These are phyloP conservation scores for Arctostaphylos glauca DNA, from an alignment of 148 eudicot species.

Conservation along the genomic window DNA sequence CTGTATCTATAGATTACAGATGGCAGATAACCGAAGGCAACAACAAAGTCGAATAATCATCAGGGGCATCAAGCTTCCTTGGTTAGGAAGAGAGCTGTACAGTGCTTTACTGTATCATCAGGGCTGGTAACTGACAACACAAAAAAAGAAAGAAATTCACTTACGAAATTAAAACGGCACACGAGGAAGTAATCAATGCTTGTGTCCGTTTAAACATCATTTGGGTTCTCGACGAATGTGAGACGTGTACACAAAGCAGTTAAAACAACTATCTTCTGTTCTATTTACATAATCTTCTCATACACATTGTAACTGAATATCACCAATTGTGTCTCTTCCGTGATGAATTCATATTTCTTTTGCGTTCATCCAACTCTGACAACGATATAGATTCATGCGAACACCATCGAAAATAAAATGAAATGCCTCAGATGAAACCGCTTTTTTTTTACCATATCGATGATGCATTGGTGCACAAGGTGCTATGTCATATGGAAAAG, in stretches of 20 bases:
- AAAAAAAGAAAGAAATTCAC: neutral
- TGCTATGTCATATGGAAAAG: neutral
- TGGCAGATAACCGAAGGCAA: slow-evolving; percentile 4
- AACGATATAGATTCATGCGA: neutral
- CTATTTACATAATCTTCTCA: neutral
- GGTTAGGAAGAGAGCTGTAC: slow-evolving; percentile 67
- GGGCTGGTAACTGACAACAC: slow-evolving; percentile 78
- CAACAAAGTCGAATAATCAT: neutral
- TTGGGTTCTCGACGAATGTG: neutral
- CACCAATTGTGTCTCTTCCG: neutral
- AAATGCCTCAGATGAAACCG: neutral
- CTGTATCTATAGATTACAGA: slow-evolving; percentile 14
- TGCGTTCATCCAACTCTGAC: neutral
- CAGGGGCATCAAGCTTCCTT: slow-evolving; percentile 32
- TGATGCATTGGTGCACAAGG: neutral
- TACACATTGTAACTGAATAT: neutral
- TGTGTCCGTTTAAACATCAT: neutral
- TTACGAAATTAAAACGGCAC: neutral
- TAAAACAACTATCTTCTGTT: neutral
- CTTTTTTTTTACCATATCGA: neutral
- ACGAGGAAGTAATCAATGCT: neutral
- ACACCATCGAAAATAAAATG: neutral
- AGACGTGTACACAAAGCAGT: neutral
- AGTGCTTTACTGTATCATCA: slow-evolving; percentile 71
- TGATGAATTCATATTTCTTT: neutral